Conservation (phyloP, 1,284 basidiomycete species). For the Coniferiporia sulphurascens region DNA sequence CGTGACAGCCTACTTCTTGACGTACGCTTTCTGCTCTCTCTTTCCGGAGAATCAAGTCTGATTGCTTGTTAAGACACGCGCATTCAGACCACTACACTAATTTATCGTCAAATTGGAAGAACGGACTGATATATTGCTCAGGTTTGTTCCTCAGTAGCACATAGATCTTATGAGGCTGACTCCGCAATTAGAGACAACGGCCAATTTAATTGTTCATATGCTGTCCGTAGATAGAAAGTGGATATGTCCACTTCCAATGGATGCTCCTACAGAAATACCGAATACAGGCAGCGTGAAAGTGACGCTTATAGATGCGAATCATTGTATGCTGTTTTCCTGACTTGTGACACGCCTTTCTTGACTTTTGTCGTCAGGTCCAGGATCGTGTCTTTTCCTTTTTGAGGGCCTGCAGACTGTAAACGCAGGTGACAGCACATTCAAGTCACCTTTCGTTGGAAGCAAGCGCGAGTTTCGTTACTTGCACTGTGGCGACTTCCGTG, state of each 20-base stretch:
- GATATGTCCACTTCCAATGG: conserved; percentile 83
- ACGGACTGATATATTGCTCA: conserved; percentile 94
- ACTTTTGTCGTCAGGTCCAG: conserved; percentile 55
- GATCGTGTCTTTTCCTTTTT: conserved; percentile 90
- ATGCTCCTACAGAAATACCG: conserved; percentile 70
- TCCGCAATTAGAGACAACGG: conserved; percentile 56
- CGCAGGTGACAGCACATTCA: conserved; percentile 77
- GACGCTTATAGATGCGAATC: conserved; percentile 96
- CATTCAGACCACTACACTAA: conserved; percentile 96
- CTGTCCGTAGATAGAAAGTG: conserved; percentile 83
- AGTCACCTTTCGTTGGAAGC: conserved; percentile 67
- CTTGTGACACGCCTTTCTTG: neutral
- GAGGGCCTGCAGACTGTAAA: conserved; percentile 87
- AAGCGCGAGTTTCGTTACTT: conserved; percentile 78
- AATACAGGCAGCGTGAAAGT: conserved; percentile 84
- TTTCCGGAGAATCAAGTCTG: neutral
- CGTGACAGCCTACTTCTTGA: conserved; percentile 85
- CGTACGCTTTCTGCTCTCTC: conserved; percentile 41
- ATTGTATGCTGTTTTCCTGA: conserved; percentile 54
- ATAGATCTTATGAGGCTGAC: neutral
- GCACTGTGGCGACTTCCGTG: conserved; percentile 94
- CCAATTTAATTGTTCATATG: conserved; percentile 87
- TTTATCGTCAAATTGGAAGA: conserved; percentile 81
- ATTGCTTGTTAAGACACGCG: conserved; percentile 61
- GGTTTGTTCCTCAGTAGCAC: conserved; percentile 26